Percentiles rank a stretch among this genome's conserved stretches.
phyloP scores from a whole-genome alignment of 441 rosid species.

The Brassica balearica region DNA sequence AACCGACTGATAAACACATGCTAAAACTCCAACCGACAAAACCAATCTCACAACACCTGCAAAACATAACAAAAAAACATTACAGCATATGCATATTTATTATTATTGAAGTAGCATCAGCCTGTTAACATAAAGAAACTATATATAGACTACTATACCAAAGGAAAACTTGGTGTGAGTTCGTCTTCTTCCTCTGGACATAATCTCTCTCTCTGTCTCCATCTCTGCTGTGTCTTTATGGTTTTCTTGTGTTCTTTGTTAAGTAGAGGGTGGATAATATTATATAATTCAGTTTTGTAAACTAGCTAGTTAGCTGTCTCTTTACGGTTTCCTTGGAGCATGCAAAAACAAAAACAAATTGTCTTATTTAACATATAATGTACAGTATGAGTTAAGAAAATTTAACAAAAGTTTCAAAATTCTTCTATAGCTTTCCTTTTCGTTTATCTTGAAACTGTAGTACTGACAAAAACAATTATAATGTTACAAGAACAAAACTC shows the following conservation, averaged over 20 bases:
- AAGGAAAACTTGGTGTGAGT: neutral
- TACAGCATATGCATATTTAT: neutral
- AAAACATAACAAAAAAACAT: neutral
- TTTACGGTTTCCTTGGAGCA: neutral
- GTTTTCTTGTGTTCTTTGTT: neutral
- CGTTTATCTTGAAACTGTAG: constrained; percentile 9
- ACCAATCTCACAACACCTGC: constrained; percentile 3
- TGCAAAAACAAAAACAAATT: neutral
- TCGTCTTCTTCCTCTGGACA: neutral
- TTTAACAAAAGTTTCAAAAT: neutral
- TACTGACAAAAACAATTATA: constrained; percentile 21
- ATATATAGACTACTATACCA: neutral
- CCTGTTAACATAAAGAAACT: neutral
- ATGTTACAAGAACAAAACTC: constrained; percentile 38
- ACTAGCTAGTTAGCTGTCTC: neutral
- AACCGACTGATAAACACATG: constrained; percentile 1
- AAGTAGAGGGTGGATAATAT: neutral
- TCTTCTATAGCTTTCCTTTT: neutral
- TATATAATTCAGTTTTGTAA: neutral
- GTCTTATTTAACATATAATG: neutral
- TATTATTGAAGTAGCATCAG: neutral
- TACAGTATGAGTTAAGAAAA: neutral
- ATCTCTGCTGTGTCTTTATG: neutral
- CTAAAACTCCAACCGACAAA: neutral
- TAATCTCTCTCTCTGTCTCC: neutral